Conservation (phyloP, 2,329 filamentous ascomycete species). For the Pseudogymnoascus sp. region DNA sequence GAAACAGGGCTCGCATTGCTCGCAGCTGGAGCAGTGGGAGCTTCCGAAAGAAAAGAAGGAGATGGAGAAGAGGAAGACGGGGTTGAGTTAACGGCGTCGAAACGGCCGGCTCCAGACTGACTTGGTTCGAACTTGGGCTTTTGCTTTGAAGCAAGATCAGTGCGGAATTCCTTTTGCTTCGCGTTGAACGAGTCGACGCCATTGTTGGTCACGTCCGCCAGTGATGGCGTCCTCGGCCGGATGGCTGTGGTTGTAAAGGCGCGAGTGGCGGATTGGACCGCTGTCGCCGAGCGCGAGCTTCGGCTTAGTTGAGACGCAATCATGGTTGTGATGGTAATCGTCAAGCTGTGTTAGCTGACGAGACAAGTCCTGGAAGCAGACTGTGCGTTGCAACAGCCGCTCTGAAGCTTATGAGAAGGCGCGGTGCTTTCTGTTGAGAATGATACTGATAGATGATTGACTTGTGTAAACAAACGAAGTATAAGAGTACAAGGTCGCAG, state of each 20-base stretch:
- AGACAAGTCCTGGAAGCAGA: not conserved
- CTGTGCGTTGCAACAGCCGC: constrained; percentile 1
- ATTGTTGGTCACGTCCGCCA: constrained; percentile 74
- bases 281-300: constrained; percentile 15
- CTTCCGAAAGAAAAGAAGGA: constrained; percentile 23
- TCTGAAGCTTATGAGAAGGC: not conserved
- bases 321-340: constrained; percentile 16
- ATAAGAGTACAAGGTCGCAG: not conserved
- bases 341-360: constrained; percentile 14
- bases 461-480: not conserved
- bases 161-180: constrained; percentile 80
- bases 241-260: constrained; percentile 49
- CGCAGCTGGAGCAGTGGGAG: constrained; percentile 36
- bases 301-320: constrained; percentile 23
- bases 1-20: constrained; percentile 35
- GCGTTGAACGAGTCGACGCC: constrained; percentile 68
- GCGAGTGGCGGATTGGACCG: constrained; percentile 6
- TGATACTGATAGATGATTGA: not conserved
- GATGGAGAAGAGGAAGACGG: constrained; percentile 35
- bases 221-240: constrained; percentile 52
- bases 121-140: constrained; percentile 78
- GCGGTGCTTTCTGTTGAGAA: not conserved
- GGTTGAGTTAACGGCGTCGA: constrained; percentile 32
- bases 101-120: constrained; percentile 48
- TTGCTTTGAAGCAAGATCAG: constrained; percentile 67